These are phyloP conservation scores for Botryotinia globosa DNA, from an alignment of 2,329 filamentous ascomycete species.

Conservation along the genomic window DNA sequence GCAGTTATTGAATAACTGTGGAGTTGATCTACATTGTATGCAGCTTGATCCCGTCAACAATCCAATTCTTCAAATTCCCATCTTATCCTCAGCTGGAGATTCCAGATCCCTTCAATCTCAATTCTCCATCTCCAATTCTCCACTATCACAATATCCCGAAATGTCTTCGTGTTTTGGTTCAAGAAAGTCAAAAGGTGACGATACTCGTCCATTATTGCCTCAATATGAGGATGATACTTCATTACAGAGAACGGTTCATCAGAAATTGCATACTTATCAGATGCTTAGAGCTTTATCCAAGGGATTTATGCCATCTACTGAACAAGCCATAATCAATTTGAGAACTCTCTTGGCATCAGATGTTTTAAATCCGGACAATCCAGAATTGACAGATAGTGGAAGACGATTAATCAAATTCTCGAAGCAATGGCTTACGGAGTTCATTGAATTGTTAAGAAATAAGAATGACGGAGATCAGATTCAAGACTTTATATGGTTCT, in stretches of 20 bases:
- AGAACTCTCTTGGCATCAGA: constrained; percentile 76
- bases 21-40: constrained; percentile 12
- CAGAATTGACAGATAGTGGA: constrained; percentile 74
- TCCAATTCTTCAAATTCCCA: constrained; percentile 13
- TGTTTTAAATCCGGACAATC: constrained; percentile 70
- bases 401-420: constrained; percentile 67
- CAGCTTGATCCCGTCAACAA: constrained; percentile 14
- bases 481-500: constrained; percentile 87
- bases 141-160: constrained; percentile 16
- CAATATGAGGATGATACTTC: constrained; percentile 79
- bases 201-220: constrained; percentile 68
- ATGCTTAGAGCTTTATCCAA: constrained; percentile 78
- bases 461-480: constrained; percentile 86
- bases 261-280: constrained; percentile 91
- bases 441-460: constrained; percentile 76
- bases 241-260: constrained; percentile 73
- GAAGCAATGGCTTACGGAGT: constrained; percentile 71
- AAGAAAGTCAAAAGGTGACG: constrained; percentile 34
- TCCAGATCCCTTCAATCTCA: neutral
- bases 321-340: constrained; percentile 77
- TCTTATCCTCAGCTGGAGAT: neutral
- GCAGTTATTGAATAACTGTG: neutral
- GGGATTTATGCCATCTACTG: constrained; percentile 89
- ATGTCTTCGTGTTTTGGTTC: constrained; percentile 39
- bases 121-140: neutral